Conservation (phyloP, 768 basidiomycete genomes). For the Podaxis rugospora region DNA sequence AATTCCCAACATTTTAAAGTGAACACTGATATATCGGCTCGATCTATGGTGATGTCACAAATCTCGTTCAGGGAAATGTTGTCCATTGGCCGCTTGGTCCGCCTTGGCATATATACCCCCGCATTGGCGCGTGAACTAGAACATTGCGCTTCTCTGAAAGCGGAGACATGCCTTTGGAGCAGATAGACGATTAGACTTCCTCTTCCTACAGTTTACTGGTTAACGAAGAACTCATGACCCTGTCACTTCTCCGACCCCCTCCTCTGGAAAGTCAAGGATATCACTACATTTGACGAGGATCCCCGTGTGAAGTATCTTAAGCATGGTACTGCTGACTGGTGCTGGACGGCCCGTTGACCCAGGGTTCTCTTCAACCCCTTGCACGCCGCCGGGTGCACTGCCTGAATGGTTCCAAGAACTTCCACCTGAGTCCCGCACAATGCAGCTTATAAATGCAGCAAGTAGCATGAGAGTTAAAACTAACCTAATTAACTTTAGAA, state of each 20-base stretch:
- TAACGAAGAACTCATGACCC: not conserved
- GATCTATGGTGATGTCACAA: too few relatives aligned
- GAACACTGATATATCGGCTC: not conserved
- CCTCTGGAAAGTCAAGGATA: not conserved
- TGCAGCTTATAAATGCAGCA: too few relatives aligned
- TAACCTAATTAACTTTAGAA: not conserved
- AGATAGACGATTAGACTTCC: not conserved
- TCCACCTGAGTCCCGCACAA: too few relatives aligned
- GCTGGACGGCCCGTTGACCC: not conserved
- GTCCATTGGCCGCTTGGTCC: too few relatives aligned
- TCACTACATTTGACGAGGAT: not conserved
- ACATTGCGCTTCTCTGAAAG: not conserved
- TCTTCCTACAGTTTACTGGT: not conserved
- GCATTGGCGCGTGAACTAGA: too few relatives aligned
- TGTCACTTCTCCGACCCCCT: not conserved
- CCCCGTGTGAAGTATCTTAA: not conserved
- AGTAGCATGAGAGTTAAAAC: too few relatives aligned
- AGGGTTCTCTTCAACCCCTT: not conserved
- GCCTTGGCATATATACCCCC: too few relatives aligned
- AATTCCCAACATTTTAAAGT: not conserved
- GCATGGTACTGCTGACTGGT: not conserved
- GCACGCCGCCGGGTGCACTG: too few relatives aligned
- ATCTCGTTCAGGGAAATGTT: too few relatives aligned
- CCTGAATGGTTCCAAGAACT: too few relatives aligned
- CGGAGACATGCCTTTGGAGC: not conserved